Evolutionary conservation across 805 yeast species (phyloP).

Genomic region (Candida peoriensis): DNA sequence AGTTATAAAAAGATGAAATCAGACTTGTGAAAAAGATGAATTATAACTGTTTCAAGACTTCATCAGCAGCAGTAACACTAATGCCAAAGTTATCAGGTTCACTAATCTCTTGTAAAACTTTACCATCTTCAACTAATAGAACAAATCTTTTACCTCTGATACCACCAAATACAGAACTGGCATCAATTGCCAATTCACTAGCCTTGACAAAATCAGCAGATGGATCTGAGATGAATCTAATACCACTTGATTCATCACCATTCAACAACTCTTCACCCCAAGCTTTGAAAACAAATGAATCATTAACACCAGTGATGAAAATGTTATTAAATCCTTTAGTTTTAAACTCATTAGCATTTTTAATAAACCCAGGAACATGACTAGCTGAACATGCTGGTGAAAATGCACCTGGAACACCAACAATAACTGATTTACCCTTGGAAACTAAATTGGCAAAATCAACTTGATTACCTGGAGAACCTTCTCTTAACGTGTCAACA

Average conservation of each 20-base stretch:
- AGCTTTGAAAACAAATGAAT: slow-evolving; percentile 77
- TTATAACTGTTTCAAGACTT: slow-evolving; percentile 16
- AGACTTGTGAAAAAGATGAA: too few species aligned
- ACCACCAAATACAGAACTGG: slow-evolving; percentile 71
- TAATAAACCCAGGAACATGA: slow-evolving; percentile 72
- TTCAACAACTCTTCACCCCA: slow-evolving; percentile 52
- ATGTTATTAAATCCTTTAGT: slow-evolving; percentile 68
- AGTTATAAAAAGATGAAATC: too few species aligned
- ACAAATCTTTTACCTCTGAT: slow-evolving; percentile 73
- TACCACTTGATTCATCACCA: slow-evolving; percentile 19
- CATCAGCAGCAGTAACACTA: slow-evolving; percentile 40
- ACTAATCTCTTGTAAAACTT: slow-evolving; percentile 56
- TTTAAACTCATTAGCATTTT: slow-evolving; percentile 44
- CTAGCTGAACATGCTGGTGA: slow-evolving; percentile 72
- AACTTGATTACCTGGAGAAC: slow-evolving; percentile 60
- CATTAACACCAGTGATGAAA: slow-evolving; percentile 76
- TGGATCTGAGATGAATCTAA: slow-evolving; percentile 76
- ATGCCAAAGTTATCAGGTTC: slow-evolving; percentile 82
- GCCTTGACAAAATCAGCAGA: slow-evolving; percentile 62
- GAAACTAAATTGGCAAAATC: slow-evolving; percentile 45
- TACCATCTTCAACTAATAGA: slow-evolving; percentile 68
- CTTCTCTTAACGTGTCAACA: slow-evolving; percentile 45
- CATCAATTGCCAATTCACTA: slow-evolving; percentile 69
- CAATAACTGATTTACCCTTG: slow-evolving; percentile 47
- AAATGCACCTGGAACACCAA: slow-evolving; percentile 74